Evolutionary conservation across 1,284 basidiomycete species (phyloP).

Genomic region (Microstroma glucosiphilum): DNA sequence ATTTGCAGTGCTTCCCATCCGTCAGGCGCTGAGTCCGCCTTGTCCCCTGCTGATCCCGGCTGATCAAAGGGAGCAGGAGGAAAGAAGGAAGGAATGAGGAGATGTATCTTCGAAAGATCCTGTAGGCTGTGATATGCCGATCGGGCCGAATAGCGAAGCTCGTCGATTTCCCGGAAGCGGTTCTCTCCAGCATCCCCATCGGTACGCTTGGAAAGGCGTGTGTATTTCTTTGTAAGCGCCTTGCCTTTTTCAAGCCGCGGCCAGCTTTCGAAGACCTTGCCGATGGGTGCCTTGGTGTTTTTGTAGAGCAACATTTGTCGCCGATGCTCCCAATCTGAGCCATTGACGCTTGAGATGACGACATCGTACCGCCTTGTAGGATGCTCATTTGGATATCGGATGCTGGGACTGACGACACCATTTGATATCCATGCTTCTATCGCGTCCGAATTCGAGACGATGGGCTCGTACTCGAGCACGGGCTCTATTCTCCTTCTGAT

Average conservation of each 20-base stretch:
- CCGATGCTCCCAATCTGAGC: slow-evolving; percentile 25
- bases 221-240: not conserved
- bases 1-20: not conserved
- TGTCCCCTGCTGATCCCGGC: not conserved
- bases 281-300: slow-evolving; percentile 20
- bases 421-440: slow-evolving; percentile 20
- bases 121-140: slow-evolving; percentile 18
- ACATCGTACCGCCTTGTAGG: slow-evolving; percentile 18
- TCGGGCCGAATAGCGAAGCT: slow-evolving; percentile 29
- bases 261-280: not conserved
- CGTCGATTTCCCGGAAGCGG: slow-evolving; percentile 31
- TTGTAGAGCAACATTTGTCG: slow-evolving; percentile 22
- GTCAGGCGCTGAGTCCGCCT: not conserved
- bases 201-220: not conserved
- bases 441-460: slow-evolving; percentile 17
- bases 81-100: slow-evolving; percentile 33
- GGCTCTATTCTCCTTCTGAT: slow-evolving; percentile 18
- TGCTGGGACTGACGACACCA: not conserved
- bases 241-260: not conserved
- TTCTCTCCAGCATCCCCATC: slow-evolving; percentile 13
- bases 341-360: slow-evolving; percentile 29
- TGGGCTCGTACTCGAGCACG: slow-evolving; percentile 15
- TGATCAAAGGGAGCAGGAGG: slow-evolving; percentile 21
- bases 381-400: not conserved
- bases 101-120: slow-evolving; percentile 23